phyloP scores from a whole-genome alignment of 371 early-diverging fungal genomes.

The Lichtheimia ramosa region DNA sequence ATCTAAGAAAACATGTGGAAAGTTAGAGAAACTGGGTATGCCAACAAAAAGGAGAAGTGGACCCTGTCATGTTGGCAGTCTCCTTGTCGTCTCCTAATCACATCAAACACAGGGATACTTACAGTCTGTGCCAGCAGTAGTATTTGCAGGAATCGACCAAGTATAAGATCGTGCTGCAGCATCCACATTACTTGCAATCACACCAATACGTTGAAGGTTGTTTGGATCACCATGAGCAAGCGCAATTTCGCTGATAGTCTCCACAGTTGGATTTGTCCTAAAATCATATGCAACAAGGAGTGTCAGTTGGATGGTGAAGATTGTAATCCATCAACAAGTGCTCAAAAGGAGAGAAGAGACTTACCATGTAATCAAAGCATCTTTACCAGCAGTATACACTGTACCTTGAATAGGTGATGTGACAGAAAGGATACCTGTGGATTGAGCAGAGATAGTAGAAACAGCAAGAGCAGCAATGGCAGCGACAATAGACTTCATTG shows the following conservation, averaged over 20 bases:
- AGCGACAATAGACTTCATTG: constrained; percentile 24
- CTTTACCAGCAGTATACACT: constrained; percentile 16
- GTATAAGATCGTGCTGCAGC: constrained; percentile 11
- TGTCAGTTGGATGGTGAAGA: neutral
- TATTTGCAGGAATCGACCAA: constrained; percentile 28
- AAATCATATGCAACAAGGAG: neutral
- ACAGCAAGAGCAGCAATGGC: constrained; percentile 23
- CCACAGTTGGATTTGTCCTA: constrained; percentile 22
- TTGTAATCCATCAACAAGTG: neutral
- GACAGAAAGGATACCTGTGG: constrained; percentile 10
- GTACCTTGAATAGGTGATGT: constrained; percentile 15
- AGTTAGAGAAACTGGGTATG: neutral
- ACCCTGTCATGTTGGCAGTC: no score
- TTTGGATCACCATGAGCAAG: constrained; percentile 25
- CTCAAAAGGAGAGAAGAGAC: neutral
- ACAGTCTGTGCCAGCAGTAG: constrained; percentile 23
- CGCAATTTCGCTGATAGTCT: constrained; percentile 21
- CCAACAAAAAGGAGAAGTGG: neutral
- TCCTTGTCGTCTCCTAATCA: neutral
- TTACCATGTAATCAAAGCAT: constrained; percentile 16
- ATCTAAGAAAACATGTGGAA: constrained; percentile 14
- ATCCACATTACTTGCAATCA: constrained; percentile 18
- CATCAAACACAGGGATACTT: constrained; percentile 2
- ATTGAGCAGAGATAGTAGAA: constrained; percentile 13
- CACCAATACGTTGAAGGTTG: constrained; percentile 18